Evolutionary conservation across 116 monocot species (phyloP), one percentile per base, ranked within the genome.

Genomic region (Posidonia oceanica): DNA sequence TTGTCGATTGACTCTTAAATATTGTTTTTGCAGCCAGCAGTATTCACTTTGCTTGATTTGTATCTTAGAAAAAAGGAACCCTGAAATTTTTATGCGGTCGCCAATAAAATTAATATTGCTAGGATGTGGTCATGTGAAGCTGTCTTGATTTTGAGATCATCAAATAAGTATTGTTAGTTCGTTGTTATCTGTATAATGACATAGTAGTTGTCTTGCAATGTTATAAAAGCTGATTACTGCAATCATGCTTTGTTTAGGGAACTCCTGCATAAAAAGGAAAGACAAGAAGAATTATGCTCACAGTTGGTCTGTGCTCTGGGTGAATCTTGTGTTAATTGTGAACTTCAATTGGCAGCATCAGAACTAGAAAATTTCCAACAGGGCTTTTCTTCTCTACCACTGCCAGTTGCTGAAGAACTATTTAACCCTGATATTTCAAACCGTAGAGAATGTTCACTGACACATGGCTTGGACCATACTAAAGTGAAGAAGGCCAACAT

Each of bases 301-400:
- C 77, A 64, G 63, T 42, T 91, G 62, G 76, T 44, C 18, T 71
- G 77, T 52, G 67, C 74, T 52, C 38, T 91, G 38, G 87, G 91
- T 61, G 82, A 82, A 41, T 74, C 83, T 7, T 76, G 64, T 36
- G 78, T 79, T 4, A 60, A 66, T 39, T 89, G 87, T 58, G 89
- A 97, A 69, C 73, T 97, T 53, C 77, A 87, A 22, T 59, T 73
- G 20, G 82, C 78, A 42, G 73, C 74, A 6, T 1, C 38, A 18
- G 74, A 79, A 36, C 63, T 57, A 21, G 82, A 97, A 66, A 54
- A 55, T 39, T 89, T 89, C 71, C 86, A 80, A 39, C 86, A 84
- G 36, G 82, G 91, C 7, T 83, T 77, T 69, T 89, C 87, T 70
- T 91, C 86, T 59, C 80, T 91, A 53, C 73, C 85, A 4, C 61